Evolutionary conservation across 2,329 filamentous ascomycete species (phyloP).

Genomic region (Penicillium crustosum): DNA sequence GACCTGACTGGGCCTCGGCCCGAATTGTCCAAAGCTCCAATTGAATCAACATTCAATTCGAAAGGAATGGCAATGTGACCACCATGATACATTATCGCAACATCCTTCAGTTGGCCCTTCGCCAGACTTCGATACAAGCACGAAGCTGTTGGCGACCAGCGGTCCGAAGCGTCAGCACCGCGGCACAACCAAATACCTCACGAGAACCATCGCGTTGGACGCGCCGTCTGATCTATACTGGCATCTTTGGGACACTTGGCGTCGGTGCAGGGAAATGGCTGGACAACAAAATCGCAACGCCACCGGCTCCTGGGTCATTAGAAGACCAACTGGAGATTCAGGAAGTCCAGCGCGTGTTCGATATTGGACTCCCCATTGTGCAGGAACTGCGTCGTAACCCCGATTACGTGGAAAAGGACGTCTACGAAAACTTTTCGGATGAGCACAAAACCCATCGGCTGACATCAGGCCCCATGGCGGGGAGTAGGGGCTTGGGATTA

Average conservation of each 20-base stretch:
- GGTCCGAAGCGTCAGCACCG: conserved; percentile 24
- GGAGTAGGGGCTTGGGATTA: conserved; percentile 41
- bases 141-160: conserved; percentile 6
- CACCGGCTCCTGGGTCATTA: conserved; percentile 35
- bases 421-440: conserved; percentile 39
- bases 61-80: conserved; percentile 22
- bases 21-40: not conserved
- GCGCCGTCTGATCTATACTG: conserved; percentile 37
- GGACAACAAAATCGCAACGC: conserved; percentile 25
- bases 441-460: conserved; percentile 37
- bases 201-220: conserved; percentile 32
- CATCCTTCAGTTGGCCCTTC: conserved; percentile 25
- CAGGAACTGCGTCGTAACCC: conserved; percentile 39
- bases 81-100: conserved; percentile 30
- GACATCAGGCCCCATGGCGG: conserved; percentile 42
- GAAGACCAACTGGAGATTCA: conserved; percentile 34
- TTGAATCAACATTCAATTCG: not conserved
- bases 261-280: conserved; percentile 26
- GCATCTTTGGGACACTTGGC: conserved; percentile 37
- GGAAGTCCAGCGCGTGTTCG: conserved; percentile 33
- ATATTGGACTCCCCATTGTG: conserved; percentile 39
- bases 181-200: conserved; percentile 17
- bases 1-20: conserved; percentile 1
- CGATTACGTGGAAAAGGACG: conserved; percentile 41
- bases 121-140: conserved; percentile 7